phyloP scores from a whole-genome alignment of 2,329 filamentous ascomycete genomes.

The Scedosporium minutisporum region DNA sequence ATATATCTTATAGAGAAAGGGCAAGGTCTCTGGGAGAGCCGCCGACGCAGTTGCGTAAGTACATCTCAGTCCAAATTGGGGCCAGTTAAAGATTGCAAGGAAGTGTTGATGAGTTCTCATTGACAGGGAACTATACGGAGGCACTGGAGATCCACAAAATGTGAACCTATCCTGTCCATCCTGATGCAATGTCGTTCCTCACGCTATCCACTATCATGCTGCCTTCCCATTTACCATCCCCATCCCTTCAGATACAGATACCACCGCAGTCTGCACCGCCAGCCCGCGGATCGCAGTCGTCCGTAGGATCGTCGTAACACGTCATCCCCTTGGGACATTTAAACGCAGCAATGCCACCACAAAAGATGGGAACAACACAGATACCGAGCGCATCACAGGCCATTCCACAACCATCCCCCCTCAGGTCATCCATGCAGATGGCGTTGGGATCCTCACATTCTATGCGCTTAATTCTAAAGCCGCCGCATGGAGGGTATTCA shows the following conservation, averaged over 20 bases:
- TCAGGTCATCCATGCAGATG: constrained; percentile 23
- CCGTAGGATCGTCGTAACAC: constrained; percentile 3
- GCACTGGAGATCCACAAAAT: neutral
- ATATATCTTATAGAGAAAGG: too few species aligned
- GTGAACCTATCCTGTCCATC: neutral
- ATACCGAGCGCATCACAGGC: constrained; percentile 26
- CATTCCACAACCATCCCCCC: constrained; percentile 19
- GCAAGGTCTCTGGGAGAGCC: too few species aligned
- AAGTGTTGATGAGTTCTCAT: too few species aligned
- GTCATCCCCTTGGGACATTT: neutral
- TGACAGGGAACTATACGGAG: too few species aligned
- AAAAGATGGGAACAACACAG: constrained; percentile 13
- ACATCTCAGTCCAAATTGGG: too few species aligned
- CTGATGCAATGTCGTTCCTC: neutral
- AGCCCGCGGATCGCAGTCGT: neutral
- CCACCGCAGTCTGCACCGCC: constrained; percentile 3
- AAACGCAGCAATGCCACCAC: neutral
- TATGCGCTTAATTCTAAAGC: constrained; percentile 11
- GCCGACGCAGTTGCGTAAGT: too few species aligned
- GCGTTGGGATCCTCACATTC: constrained; percentile 12
- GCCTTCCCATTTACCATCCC: neutral
- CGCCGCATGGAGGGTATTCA: constrained; percentile 23
- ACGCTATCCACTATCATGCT: neutral
- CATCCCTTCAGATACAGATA: neutral
- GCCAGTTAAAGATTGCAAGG: too few species aligned